Conservation (phyloP, 2,329 filamentous ascomycete species). For the Penicillium frequentans region DNA sequence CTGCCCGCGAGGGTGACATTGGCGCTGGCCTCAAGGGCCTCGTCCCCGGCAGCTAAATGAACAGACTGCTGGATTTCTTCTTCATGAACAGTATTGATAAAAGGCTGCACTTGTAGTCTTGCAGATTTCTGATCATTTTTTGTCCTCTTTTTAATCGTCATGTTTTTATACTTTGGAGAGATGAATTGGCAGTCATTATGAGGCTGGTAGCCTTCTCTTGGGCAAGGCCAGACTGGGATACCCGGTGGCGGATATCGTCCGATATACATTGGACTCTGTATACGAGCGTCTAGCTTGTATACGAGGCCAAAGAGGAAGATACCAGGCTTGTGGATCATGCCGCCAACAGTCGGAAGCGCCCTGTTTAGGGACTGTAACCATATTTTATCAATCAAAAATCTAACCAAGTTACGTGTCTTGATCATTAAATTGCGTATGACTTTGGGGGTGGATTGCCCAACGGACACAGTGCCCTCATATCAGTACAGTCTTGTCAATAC, state of each 20-base stretch:
- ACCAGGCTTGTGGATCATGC: constrained; percentile 8
- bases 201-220: not conserved
- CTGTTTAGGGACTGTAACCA: constrained; percentile 35
- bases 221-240: not conserved
- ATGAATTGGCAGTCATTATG: constrained; percentile 21
- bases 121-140: constrained; percentile 23
- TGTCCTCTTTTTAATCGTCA: constrained; percentile 26
- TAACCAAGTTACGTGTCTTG: constrained; percentile 9
- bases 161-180: constrained; percentile 26
- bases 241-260: not conserved
- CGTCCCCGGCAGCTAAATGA: constrained; percentile 51
- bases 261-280: not conserved
- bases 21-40: constrained; percentile 68
- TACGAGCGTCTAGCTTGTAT: constrained; percentile 3
- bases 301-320: constrained; percentile 4
- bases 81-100: constrained; percentile 35
- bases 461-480: not conserved
- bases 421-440: not conserved
- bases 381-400: constrained; percentile 29
- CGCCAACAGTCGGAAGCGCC: constrained; percentile 30
- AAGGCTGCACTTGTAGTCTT: constrained; percentile 20
- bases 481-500: not conserved
- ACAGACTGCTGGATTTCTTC: constrained; percentile 20
- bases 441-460: too few relatives aligned
- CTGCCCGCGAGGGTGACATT: constrained; percentile 96